phyloP scores from a whole-genome alignment of 257 asterid genomes.

The Nicotiana attenuata region DNA sequence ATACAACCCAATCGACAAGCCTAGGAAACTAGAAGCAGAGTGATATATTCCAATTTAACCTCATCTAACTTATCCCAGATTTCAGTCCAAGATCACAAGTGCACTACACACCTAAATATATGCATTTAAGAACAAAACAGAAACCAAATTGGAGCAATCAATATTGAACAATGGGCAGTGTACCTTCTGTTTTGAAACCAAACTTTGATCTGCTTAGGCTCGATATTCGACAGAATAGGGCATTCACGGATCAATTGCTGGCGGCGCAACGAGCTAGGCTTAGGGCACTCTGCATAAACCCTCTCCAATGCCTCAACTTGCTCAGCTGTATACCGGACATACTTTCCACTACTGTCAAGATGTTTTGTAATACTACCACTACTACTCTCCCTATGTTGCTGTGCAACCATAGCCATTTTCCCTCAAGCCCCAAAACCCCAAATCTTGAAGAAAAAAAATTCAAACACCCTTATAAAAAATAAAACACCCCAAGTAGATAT shows the following conservation, averaged over 20 bases:
- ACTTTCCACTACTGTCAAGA: constrained; percentile 70
- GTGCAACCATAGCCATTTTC: constrained; percentile 90
- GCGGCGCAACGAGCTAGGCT: constrained; percentile 80
- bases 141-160: not conserved
- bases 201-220: constrained; percentile 91
- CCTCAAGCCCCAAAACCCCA: not conserved
- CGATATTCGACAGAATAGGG: constrained; percentile 77
- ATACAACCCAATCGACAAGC: not conserved
- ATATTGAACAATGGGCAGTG: not conserved
- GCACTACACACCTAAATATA: not conserved
- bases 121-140: not conserved
- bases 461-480: not conserved
- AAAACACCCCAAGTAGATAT: not conserved
- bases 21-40: not conserved
- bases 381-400: constrained; percentile 76
- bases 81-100: not conserved
- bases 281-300: constrained; percentile 84
- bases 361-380: constrained; percentile 73
- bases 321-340: constrained; percentile 85
- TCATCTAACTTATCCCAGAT: not conserved
- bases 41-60: not conserved
- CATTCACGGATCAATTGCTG: constrained; percentile 89
- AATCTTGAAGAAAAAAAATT: not conserved
- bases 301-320: constrained; percentile 95
- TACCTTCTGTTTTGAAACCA: constrained; percentile 98